These are phyloP conservation scores for Stephanodiscus triporus DNA, from an alignment of 108 stramenopile genomes.

Conservation along the genomic window DNA sequence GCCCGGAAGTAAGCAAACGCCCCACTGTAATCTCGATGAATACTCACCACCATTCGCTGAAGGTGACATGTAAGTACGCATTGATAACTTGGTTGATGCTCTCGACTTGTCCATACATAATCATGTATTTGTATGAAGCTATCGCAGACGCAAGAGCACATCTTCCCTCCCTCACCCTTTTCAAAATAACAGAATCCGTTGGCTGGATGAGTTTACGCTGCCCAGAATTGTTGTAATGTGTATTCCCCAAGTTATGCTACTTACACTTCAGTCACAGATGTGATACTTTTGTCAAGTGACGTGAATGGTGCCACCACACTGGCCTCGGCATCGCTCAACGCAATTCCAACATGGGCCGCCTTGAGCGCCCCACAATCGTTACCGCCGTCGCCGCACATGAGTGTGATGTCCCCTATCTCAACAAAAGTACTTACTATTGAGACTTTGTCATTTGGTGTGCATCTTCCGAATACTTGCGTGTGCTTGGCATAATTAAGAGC, in stretches of 20 bases:
- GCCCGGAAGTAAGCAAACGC: background rate
- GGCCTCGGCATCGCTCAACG: slow-evolving; percentile 73
- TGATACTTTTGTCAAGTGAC: slow-evolving; percentile 63
- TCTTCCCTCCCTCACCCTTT: slow-evolving; percentile 61
- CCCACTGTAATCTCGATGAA: slow-evolving; percentile 7
- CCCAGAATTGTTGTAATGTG: too few species aligned
- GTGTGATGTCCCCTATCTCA: slow-evolving; percentile 56
- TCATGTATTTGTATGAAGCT: slow-evolving; percentile 65
- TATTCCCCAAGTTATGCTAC: background rate
- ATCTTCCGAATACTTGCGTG: slow-evolving; percentile 65
- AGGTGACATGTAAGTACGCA: slow-evolving; percentile 55
- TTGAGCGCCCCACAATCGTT: slow-evolving; percentile 71
- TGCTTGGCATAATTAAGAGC: slow-evolving; percentile 34
- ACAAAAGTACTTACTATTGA: slow-evolving; percentile 61
- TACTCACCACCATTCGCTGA: slow-evolving; percentile 69
- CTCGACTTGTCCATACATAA: slow-evolving; percentile 80
- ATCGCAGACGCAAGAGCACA: slow-evolving; percentile 69
- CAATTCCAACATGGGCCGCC: slow-evolving; percentile 66
- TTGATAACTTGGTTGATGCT: slow-evolving; percentile 56
- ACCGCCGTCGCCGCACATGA: slow-evolving; percentile 73
- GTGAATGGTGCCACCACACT: slow-evolving; percentile 74
- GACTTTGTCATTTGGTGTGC: slow-evolving; percentile 66
- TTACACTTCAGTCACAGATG: slow-evolving; percentile 61
- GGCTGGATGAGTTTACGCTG: too few species aligned
- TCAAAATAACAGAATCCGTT: background rate